Evolutionary conservation across 768 basidiomycete species (phyloP).

Genomic region (Mycena capillaripes): DNA sequence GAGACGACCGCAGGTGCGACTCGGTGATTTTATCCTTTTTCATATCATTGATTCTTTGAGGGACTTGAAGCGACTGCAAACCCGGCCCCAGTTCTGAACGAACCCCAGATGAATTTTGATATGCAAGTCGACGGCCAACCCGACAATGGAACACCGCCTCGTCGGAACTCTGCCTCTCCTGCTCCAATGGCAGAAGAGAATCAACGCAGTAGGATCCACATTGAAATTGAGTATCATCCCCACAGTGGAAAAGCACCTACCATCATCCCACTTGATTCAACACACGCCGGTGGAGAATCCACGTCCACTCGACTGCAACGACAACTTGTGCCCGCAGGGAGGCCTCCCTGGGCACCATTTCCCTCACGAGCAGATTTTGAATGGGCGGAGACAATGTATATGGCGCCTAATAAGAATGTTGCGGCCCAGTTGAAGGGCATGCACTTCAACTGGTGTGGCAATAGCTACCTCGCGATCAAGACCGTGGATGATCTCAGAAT

Average conservation of each 20-base stretch:
- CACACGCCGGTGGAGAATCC: background rate
- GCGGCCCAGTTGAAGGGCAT: slow-evolving; percentile 23
- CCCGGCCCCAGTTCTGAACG: background rate
- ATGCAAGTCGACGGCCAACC: background rate
- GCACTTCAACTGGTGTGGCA: slow-evolving; percentile 18
- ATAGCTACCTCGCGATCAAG: slow-evolving; percentile 16
- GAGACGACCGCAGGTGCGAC: background rate
- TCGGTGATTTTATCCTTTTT: background rate
- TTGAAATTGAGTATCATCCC: slow-evolving; percentile 31
- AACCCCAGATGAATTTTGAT: background rate
- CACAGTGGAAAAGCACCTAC: slow-evolving; percentile 8
- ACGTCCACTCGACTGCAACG: background rate
- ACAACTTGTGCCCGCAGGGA: background rate
- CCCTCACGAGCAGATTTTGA: slow-evolving; percentile 24
- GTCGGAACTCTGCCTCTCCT: background rate
- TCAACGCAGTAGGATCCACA: slow-evolving; percentile 1
- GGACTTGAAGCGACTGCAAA: background rate
- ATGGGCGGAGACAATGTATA: slow-evolving; percentile 22
- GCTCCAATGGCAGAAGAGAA: background rate
- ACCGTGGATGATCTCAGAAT: background rate
- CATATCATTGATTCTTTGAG: background rate
- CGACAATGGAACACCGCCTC: background rate
- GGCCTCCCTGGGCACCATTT: slow-evolving; percentile 32
- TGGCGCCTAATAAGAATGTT: background rate
- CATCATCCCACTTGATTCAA: slow-evolving; percentile 22